Conservation (phyloP, 345 rosid species). For the Cardamine occulta region DNA sequence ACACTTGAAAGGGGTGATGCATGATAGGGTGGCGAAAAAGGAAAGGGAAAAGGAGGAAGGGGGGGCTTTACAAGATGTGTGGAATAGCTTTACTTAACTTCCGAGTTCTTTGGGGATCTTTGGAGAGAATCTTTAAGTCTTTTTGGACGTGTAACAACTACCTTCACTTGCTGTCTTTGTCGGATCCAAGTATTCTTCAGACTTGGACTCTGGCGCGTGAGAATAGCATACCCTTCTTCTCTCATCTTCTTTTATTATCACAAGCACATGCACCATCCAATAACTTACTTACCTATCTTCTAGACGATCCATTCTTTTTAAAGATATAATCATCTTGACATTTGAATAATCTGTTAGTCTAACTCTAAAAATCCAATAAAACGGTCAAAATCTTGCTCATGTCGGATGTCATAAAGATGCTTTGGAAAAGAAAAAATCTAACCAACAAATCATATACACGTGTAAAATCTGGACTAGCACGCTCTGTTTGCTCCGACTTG, state of each 20-base stretch:
- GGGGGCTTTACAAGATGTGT: constrained; percentile 28
- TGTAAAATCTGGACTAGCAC: neutral
- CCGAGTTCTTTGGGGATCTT: constrained; percentile 40
- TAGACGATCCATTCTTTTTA: neutral
- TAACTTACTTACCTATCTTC: neutral
- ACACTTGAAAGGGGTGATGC: neutral
- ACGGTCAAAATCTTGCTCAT: neutral
- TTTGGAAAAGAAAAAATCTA: neutral
- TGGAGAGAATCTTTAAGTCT: constrained; percentile 25
- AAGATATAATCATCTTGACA: too few species aligned
- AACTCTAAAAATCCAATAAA: neutral
- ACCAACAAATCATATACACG: neutral
- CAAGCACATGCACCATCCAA: constrained; percentile 1
- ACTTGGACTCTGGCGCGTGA: constrained; percentile 18
- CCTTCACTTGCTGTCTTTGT: constrained; percentile 44
- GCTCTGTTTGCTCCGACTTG: neutral
- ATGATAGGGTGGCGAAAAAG: neutral
- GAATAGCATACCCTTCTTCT: constrained; percentile 23
- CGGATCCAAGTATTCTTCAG: constrained; percentile 31
- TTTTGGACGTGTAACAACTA: constrained; percentile 36
- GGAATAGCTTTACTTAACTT: constrained; percentile 37
- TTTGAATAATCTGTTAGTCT: too few species aligned
- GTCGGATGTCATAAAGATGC: too few species aligned
- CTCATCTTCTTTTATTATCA: neutral
- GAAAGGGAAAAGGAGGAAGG: neutral